Evolutionary conservation across 129 eudicot genomes (phyloP).

Genomic region (Oenanthe sinensis): DNA sequence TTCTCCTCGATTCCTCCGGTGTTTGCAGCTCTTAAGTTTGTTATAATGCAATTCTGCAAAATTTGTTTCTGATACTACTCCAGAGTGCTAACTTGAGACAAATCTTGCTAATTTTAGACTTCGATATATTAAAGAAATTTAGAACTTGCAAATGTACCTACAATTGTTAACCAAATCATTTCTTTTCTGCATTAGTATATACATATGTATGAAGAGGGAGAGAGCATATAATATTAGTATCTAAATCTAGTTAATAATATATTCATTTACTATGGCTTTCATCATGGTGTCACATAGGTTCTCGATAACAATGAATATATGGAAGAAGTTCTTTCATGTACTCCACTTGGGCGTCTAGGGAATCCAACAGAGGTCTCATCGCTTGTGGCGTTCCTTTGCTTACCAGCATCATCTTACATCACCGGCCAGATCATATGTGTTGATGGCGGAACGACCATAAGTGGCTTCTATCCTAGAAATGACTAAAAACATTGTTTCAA

Average conservation of each 20-base stretch:
- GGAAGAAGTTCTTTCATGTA: slow-evolving; percentile 50
- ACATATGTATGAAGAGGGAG: neutral
- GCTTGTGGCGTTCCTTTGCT: slow-evolving; percentile 65
- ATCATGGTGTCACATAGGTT: slow-evolving; percentile 20
- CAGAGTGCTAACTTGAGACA: neutral
- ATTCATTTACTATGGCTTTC: neutral
- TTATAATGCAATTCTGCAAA: neutral
- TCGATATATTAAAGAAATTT: neutral
- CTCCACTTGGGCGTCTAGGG: slow-evolving; percentile 72
- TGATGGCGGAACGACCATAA: slow-evolving; percentile 73
- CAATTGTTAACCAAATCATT: neutral
- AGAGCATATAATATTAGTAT: neutral
- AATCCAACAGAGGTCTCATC: slow-evolving; percentile 63
- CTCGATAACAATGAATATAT: slow-evolving; percentile 53
- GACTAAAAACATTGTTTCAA: slow-evolving; percentile 13
- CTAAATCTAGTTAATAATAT: neutral
- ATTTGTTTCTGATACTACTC: neutral
- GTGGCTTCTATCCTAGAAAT: slow-evolving; percentile 57
- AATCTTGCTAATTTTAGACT: neutral
- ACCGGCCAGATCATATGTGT: slow-evolving; percentile 73
- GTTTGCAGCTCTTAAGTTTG: neutral
- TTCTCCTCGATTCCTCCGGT: neutral
- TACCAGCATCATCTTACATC: slow-evolving; percentile 70
- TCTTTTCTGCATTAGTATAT: neutral
- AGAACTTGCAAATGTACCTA: neutral